Evolutionary conservation across 345 rosid genomes (phyloP).

Genomic region (Acer yangbiense): DNA sequence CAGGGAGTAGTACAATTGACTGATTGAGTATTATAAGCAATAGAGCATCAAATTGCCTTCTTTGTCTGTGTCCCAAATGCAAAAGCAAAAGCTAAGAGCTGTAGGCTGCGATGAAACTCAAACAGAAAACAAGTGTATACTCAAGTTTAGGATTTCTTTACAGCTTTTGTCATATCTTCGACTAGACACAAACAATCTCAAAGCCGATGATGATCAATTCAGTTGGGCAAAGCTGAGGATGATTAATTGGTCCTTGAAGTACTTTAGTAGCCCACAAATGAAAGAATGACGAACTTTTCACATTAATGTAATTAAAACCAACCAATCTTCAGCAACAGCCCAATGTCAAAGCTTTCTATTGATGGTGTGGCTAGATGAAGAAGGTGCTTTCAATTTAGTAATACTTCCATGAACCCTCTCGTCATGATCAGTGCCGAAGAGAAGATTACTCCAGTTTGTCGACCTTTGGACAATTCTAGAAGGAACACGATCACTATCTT

Average conservation of each 20-base stretch:
- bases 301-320: slow-evolving; percentile 11
- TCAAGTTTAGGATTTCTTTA: slow-evolving; percentile 8
- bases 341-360: slow-evolving; percentile 43
- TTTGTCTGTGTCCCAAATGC: slow-evolving; percentile 20
- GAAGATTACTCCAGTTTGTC: slow-evolving; percentile 58
- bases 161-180: slow-evolving; percentile 19
- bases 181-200: slow-evolving; percentile 20
- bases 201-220: slow-evolving; percentile 14
- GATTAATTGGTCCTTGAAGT: slow-evolving; percentile 15
- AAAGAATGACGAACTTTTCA: slow-evolving; percentile 40
- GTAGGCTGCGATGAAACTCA: slow-evolving; percentile 14
- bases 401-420: slow-evolving; percentile 53
- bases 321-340: slow-evolving; percentile 15
- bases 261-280: slow-evolving; percentile 39
- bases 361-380: slow-evolving; percentile 45
- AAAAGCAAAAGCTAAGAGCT: slow-evolving; percentile 12
- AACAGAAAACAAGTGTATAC: neutral
- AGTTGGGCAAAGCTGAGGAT: slow-evolving; percentile 18
- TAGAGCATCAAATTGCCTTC: slow-evolving; percentile 14
- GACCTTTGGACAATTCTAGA: slow-evolving; percentile 69
- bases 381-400: slow-evolving; percentile 47
- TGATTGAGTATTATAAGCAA: slow-evolving; percentile 27
- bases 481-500: slow-evolving; percentile 94
- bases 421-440: slow-evolving; percentile 47
- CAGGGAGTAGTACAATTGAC: neutral